A percentile compares a stretch with the other conserved stretches of the same genome.
These are phyloP conservation scores for Sugiyamaella floridensis DNA, from an alignment of 805 yeast species.

Conservation along the genomic window DNA sequence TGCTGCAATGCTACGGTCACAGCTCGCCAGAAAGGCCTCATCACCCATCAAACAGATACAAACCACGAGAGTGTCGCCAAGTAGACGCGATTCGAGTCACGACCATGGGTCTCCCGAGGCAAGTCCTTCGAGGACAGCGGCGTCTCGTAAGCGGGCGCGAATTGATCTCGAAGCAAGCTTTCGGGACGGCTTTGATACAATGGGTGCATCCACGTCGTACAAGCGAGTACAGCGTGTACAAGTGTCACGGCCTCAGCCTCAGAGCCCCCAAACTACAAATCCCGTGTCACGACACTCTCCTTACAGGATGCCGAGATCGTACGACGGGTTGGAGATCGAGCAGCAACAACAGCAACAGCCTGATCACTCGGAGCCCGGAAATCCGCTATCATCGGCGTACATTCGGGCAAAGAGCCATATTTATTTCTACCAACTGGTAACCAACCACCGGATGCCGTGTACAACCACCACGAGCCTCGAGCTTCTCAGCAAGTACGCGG, in stretches of 20 bases:
- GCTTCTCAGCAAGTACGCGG: neutral
- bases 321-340: neutral
- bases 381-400: neutral
- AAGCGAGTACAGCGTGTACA: neutral
- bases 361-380: neutral
- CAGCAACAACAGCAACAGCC: neutral
- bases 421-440: neutral
- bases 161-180: conserved; percentile 17
- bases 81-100: too few relatives aligned
- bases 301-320: neutral
- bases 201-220: neutral
- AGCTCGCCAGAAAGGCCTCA: neutral
- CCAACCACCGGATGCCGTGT: neutral
- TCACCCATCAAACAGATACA: neutral
- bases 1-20: conserved; percentile 10
- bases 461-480: neutral
- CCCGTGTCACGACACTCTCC: neutral
- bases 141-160: conserved; percentile 5
- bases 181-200: conserved; percentile 28
- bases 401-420: neutral
- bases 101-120: neutral
- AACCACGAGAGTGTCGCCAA: neutral
- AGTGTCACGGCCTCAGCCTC: neutral
- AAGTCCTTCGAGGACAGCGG: conserved; percentile 13
- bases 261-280: neutral